Conservation (phyloP, 768 basidiomycete species). For the Rhizopogon sp. region DNA sequence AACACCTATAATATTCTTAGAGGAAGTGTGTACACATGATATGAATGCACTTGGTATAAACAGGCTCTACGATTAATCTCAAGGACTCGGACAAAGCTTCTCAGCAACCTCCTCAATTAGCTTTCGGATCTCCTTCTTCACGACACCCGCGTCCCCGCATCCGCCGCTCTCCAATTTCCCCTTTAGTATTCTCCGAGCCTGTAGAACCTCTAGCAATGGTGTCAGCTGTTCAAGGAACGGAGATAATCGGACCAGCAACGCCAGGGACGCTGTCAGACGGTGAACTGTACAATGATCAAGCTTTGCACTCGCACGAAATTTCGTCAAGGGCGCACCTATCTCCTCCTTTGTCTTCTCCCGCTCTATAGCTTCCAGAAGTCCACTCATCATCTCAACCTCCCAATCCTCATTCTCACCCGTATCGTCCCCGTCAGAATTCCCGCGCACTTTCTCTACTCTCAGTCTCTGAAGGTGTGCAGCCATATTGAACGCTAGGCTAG, state of each 20-base stretch:
- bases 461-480: constrained; percentile 61
- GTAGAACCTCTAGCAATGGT: constrained; percentile 67
- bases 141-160: constrained; percentile 44
- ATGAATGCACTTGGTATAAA: not conserved
- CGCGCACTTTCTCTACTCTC: constrained; percentile 40
- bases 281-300: constrained; percentile 50
- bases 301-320: not conserved
- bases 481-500: constrained; percentile 77
- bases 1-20: not conserved
- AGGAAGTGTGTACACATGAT: not conserved
- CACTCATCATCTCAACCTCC: constrained; percentile 81
- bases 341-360: constrained; percentile 74
- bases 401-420: constrained; percentile 68
- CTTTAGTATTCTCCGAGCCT: constrained; percentile 49
- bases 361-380: constrained; percentile 73
- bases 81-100: constrained; percentile 26
- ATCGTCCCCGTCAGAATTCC: constrained; percentile 28
- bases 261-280: constrained; percentile 75
- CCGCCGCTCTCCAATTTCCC: constrained; percentile 53
- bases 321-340: constrained; percentile 53
- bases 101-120: constrained; percentile 61
- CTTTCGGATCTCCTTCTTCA: constrained; percentile 62
- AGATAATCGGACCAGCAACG: constrained; percentile 68
- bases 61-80: not conserved
- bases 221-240: constrained; percentile 58